Conservation (phyloP, 257 asterid genomes). For the Solanum pinnatisectum region DNA sequence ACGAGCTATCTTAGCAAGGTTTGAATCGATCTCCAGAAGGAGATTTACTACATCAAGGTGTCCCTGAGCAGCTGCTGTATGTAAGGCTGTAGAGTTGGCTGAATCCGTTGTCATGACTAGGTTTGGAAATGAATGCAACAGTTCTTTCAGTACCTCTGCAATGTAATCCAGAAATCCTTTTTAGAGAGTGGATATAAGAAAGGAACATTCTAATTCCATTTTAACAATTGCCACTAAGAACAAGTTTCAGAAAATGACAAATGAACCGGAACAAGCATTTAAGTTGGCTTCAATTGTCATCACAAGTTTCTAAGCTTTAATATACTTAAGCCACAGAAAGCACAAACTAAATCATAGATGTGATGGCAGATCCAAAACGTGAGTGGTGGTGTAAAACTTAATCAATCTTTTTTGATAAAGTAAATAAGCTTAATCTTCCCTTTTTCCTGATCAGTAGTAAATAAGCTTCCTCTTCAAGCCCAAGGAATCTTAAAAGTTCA, state of each 20-base stretch:
- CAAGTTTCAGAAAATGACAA: not conserved
- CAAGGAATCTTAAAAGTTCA: not conserved
- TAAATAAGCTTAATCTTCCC: not conserved
- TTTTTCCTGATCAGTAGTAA: not conserved
- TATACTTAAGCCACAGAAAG: not conserved
- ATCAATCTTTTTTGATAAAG: not conserved
- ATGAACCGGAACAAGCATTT: not conserved
- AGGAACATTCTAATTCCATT: not conserved
- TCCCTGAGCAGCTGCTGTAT: slow-evolving; percentile 97
- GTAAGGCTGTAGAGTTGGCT: slow-evolving; percentile 80
- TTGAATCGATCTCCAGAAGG: slow-evolving; percentile 63
- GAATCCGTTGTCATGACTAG: slow-evolving; percentile 81
- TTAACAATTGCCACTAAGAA: not conserved
- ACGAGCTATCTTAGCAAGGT: slow-evolving; percentile 82
- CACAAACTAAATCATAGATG: not conserved
- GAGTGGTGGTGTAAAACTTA: not conserved
- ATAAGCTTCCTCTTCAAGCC: not conserved
- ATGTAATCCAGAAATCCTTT: not conserved
- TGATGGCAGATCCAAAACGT: not conserved
- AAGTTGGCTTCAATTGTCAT: not conserved
- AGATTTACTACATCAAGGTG: slow-evolving; percentile 63
- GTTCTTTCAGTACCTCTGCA: slow-evolving; percentile 78
- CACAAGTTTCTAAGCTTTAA: not conserved
- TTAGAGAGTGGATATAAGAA: not conserved
- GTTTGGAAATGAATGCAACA: slow-evolving; percentile 60